Evolutionary conservation across 495 filamentous ascomycete genomes (phyloP), one percentile per base, ranked within the genome.

Genomic region (Elaphomyces granulatus): DNA sequence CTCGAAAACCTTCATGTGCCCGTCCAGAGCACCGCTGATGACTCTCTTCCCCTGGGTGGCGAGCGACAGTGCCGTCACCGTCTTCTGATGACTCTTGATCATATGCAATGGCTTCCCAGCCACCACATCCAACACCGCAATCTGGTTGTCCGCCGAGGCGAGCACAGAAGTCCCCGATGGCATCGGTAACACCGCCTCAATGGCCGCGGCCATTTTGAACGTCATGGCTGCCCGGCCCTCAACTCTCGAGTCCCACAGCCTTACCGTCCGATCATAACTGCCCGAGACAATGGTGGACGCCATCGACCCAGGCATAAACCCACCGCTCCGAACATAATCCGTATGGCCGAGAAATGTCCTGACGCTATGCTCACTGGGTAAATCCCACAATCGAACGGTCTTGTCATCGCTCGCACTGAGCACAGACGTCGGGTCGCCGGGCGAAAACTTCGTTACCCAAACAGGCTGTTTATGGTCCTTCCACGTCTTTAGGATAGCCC

Each of bases 401-500:
- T 80, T 77, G 56, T 99, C 90, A 50, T 99, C 90, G 58, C 78
- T 81, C 18, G 76, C 74, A 36, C 78, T 85, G 71, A 95, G 77
- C 18, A 95, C 59, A 1, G 74, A 74, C 0, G 90, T 99, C 20
- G 92, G 70, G 21, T 90, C 83, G 36, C 74, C 76, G 6, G 87
- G 87, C 15, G 79, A 84, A 67, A 90, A 96, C 48, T 82, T 81
- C 32, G 83, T 83, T 16, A 78, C 75, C 80, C 90, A 94, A 26
- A 94, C 87, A 31, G 92, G 83, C 66, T 93, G 87, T 61, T 88
- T 87, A 60, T 98, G 90, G 33, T 88, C 78, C 45, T 78, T 77
- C 92, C 90, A 99, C 35, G 90, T 94, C 68, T 90, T 90, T 52
- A 99, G 60, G 42, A 96, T 93, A 1, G 87, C 86, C 41, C 90